These are phyloP conservation scores for Geotrichum macrosporum DNA, from an alignment of 1,139 yeast genomes.

Conservation along the genomic window DNA sequence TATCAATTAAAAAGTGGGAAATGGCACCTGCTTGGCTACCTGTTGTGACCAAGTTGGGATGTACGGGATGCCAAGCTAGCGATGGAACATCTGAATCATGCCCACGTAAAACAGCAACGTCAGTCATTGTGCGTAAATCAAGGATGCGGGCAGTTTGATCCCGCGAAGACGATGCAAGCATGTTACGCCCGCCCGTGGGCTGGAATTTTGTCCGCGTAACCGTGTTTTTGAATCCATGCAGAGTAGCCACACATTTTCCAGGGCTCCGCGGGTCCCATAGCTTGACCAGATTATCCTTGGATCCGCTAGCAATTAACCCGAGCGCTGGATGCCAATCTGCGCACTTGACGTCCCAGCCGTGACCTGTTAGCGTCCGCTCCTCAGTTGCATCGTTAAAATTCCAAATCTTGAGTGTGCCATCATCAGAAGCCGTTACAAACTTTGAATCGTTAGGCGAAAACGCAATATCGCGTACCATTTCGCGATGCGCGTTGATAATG, in stretches of 20 bases:
- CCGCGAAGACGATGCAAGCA: constrained; percentile 81
- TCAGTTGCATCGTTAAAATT: constrained; percentile 86
- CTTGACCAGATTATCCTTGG: constrained; percentile 88
- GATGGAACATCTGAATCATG: constrained; percentile 83
- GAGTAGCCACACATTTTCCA: constrained; percentile 66
- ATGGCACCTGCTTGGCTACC: constrained; percentile 90
- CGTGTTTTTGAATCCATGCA: constrained; percentile 92
- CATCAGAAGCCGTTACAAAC: constrained; percentile 90
- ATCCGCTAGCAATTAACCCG: constrained; percentile 63
- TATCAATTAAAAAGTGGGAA: constrained; percentile 67
- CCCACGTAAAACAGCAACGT: constrained; percentile 65
- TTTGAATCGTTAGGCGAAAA: constrained; percentile 88
- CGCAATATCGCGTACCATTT: constrained; percentile 79
- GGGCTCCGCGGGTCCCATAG: constrained; percentile 96
- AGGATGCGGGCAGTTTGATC: constrained; percentile 85
- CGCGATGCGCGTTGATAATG: constrained; percentile 66
- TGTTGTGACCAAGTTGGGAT: constrained; percentile 70
- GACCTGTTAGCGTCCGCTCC: constrained; percentile 78
- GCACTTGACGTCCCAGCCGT: constrained; percentile 97
- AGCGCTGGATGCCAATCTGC: constrained; percentile 94
- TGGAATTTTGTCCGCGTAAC: constrained; percentile 82
- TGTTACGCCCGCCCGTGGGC: constrained; percentile 54
- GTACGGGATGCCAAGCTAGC: constrained; percentile 89
- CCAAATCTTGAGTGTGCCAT: constrained; percentile 86
- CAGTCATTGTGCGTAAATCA: constrained; percentile 81